Evolutionary conservation across 352 stramenopile genomes (phyloP).

Genomic region (Phytophthora rubi): DNA sequence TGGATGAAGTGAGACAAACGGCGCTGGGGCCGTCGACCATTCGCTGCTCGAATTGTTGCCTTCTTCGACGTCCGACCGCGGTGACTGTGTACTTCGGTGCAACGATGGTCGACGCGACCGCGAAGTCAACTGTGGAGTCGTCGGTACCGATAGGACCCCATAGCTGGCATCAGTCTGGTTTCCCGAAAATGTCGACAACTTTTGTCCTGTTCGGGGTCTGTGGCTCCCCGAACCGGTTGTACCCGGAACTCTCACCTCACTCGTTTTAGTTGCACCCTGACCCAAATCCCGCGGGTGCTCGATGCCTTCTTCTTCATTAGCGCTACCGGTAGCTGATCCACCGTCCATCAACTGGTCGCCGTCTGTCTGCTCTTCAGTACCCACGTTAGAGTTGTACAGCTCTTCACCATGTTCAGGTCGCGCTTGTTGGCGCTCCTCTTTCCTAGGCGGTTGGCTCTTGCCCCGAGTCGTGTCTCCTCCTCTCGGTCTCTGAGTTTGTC

Average conservation of each 20-base stretch:
- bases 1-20: constrained; percentile 26
- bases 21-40: constrained; percentile 19
- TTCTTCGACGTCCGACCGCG: not conserved
- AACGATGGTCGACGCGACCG: constrained; percentile 22
- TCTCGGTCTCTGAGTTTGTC: constrained; percentile 10
- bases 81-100: constrained; percentile 11
- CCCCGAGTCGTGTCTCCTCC: not conserved
- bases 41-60: constrained; percentile 19
- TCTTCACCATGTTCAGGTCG: constrained; percentile 22
- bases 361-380: not conserved
- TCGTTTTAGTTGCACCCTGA: constrained; percentile 14
- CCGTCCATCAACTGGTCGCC: constrained; percentile 25
- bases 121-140: constrained; percentile 7
- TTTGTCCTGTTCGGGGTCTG: constrained; percentile 7
- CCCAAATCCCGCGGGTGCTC: not conserved
- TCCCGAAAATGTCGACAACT: not conserved
- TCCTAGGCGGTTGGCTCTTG: constrained; percentile 12
- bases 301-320: not conserved
- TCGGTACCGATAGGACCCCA: not conserved
- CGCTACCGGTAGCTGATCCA: not conserved
- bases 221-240: not conserved
- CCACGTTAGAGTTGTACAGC: not conserved
- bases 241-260: constrained; percentile 7
- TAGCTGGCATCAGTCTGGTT: constrained; percentile 26
- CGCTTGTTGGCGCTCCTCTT: not conserved